phyloP scores from a whole-genome alignment of 2,329 filamentous ascomycete genomes.

The Microdochium trichocladiopsis region DNA sequence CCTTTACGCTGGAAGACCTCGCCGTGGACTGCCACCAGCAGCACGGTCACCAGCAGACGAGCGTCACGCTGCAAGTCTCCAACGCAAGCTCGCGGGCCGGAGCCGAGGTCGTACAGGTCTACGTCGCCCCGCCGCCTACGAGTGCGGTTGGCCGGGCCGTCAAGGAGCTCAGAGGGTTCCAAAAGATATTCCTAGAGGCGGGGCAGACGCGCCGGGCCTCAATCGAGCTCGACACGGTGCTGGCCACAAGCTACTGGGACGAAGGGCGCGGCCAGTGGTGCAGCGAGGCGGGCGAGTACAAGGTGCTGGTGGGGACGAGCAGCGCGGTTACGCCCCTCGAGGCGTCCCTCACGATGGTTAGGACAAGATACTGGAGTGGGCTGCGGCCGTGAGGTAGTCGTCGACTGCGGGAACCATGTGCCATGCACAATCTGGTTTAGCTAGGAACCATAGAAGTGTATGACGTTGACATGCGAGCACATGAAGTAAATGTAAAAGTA shows the following conservation, averaged over 20 bases:
- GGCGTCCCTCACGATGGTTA: not conserved
- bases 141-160: constrained; percentile 48
- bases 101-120: constrained; percentile 60
- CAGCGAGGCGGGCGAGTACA: constrained; percentile 57
- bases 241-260: constrained; percentile 56
- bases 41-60: constrained; percentile 23
- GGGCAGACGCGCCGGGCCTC: constrained; percentile 46
- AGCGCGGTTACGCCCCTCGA: not conserved
- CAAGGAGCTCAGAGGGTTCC: constrained; percentile 66
- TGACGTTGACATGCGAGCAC: too few species aligned
- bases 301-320: constrained; percentile 46
- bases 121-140: constrained; percentile 49
- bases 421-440: too few species aligned
- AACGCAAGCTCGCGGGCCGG: constrained; percentile 51
- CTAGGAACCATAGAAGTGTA: too few species aligned
- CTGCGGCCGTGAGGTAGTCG: too few species aligned
- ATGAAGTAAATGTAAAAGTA: too few species aligned
- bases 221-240: constrained; percentile 35
- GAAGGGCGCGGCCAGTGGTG: constrained; percentile 52
- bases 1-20: too few species aligned
- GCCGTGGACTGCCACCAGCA: too few species aligned
- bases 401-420: too few species aligned
- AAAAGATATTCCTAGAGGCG: constrained; percentile 52
- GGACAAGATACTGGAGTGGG: too few species aligned
- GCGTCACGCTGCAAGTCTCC: too few species aligned